Percentiles rank a stretch among this genome's conserved stretches.
These are phyloP conservation scores for Tagetes patula DNA, from an alignment of 129 eudicot genomes.

Conservation along the genomic window DNA sequence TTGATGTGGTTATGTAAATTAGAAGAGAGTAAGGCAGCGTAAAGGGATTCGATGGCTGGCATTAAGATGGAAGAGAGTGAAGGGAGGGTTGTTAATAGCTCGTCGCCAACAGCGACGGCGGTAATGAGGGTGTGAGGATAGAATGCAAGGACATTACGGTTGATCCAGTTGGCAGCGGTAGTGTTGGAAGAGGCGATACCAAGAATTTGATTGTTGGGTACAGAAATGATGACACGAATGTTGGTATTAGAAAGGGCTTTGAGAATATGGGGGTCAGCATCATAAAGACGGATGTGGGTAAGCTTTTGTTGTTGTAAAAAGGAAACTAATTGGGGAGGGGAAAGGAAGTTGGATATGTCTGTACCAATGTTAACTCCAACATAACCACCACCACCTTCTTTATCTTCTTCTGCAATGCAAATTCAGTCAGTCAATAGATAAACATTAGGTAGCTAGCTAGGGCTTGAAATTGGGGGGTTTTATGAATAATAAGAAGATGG, in stretches of 20 bases:
- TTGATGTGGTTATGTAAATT: constrained; percentile 78
- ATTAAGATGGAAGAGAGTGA: constrained; percentile 61
- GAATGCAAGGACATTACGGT: constrained; percentile 69
- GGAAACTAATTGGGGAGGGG: constrained; percentile 62
- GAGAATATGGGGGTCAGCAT: constrained; percentile 72
- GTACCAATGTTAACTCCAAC: constrained; percentile 97
- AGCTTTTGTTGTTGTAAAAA: constrained; percentile 73
- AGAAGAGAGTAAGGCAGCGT: constrained; percentile 79
- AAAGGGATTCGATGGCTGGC: constrained; percentile 88
- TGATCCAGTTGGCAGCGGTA: constrained; percentile 90
- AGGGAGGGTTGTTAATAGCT: constrained; percentile 74
- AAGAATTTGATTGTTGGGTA: constrained; percentile 83
- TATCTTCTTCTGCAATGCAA: constrained; percentile 48
- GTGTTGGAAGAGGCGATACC: constrained; percentile 86
- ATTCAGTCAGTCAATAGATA: too few species aligned
- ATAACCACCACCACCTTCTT: constrained; percentile 60
- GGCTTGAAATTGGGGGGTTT: constrained; percentile 14
- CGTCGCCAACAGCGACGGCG: constrained; percentile 78
- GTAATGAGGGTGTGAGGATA: constrained; percentile 76
- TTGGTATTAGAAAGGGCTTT: constrained; percentile 79
- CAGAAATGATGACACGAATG: constrained; percentile 73
- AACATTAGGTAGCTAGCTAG: too few species aligned
- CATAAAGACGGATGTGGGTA: constrained; percentile 78
- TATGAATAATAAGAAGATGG: not conserved
- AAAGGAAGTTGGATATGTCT: constrained; percentile 69